phyloP scores from a whole-genome alignment of 371 early-diverging fungal species.

The Phascolomyces articulosus region DNA sequence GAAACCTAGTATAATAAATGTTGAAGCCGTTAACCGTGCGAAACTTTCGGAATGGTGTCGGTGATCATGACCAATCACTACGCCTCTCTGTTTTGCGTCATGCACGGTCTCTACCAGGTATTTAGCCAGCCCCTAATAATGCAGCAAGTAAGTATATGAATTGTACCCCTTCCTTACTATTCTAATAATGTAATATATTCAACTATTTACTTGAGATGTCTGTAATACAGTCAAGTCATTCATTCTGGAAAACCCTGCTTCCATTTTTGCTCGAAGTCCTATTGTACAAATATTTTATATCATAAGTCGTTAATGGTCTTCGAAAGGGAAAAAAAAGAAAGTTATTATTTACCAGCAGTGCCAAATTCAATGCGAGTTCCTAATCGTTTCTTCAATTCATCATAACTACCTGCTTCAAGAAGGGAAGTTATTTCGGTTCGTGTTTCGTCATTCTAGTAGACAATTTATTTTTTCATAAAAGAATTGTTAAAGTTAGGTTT shows the following conservation, averaged over 20 bases:
- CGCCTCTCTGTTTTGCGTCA: slow-evolving; percentile 66
- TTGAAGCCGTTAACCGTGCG: slow-evolving; percentile 86
- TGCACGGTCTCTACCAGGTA: slow-evolving; percentile 60
- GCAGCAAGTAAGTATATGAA: neutral
- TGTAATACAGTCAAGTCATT: slow-evolving; percentile 93
- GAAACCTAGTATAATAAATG: slow-evolving; percentile 81
- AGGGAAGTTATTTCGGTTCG: slow-evolving; percentile 64
- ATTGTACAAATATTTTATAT: neutral
- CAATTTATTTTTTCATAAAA: neutral
- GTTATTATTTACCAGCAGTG: slow-evolving; percentile 71
- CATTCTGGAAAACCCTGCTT: slow-evolving; percentile 95
- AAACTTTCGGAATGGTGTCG: slow-evolving; percentile 87
- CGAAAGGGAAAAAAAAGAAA: neutral
- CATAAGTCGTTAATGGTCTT: neutral
- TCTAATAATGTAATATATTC: no score
- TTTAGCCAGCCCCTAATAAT: slow-evolving; percentile 56
- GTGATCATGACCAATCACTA: slow-evolving; percentile 97
- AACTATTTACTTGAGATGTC: slow-evolving; percentile 79
- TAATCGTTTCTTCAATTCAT: slow-evolving; percentile 69
- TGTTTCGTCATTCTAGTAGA: slow-evolving; percentile 68
- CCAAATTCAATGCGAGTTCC: slow-evolving; percentile 85
- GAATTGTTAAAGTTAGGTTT: neutral
- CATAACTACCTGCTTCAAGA: slow-evolving; percentile 51
- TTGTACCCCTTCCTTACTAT: no score
- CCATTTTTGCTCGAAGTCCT: slow-evolving; percentile 93